Percentiles rank a stretch among this genome's conserved stretches.
These are phyloP conservation scores for Penicillium fuscoglaucum DNA, from an alignment of 2,329 filamentous ascomycete genomes.

Conservation along the genomic window DNA sequence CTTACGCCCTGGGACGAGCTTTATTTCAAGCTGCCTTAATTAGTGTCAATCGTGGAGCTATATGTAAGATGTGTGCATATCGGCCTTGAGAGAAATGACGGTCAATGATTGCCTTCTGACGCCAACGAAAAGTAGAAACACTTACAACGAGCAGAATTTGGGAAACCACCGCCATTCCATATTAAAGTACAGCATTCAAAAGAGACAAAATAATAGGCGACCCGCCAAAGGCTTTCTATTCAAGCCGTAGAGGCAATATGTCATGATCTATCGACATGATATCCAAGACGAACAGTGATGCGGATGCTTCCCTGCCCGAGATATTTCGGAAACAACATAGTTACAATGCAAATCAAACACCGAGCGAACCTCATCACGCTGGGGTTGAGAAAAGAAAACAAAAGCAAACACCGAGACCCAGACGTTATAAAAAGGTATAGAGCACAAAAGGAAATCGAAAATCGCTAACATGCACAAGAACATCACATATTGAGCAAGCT, in stretches of 20 bases:
- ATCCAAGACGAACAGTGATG: not conserved
- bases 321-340: not conserved
- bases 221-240: not conserved
- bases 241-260: constrained; percentile 3
- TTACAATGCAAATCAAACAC: constrained; percentile 8
- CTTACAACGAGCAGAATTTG: not conserved
- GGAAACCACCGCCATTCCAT: not conserved
- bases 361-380: constrained; percentile 1
- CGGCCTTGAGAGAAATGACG: no score
- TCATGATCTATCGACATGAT: constrained; percentile 4
- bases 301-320: not conserved
- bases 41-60: not conserved
- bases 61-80: no score
- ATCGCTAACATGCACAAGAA: constrained; percentile 12
- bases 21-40: not conserved
- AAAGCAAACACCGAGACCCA: not conserved
- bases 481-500: constrained; percentile 65
- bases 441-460: constrained; percentile 7
- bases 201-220: not conserved
- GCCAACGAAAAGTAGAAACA: no score
- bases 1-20: not conserved
- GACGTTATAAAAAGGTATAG: constrained; percentile 8
- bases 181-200: no score
- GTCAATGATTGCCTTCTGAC: no score
- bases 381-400: not conserved